These are phyloP conservation scores for Mycena floridula DNA, from an alignment of 768 basidiomycete species.

Conservation along the genomic window DNA sequence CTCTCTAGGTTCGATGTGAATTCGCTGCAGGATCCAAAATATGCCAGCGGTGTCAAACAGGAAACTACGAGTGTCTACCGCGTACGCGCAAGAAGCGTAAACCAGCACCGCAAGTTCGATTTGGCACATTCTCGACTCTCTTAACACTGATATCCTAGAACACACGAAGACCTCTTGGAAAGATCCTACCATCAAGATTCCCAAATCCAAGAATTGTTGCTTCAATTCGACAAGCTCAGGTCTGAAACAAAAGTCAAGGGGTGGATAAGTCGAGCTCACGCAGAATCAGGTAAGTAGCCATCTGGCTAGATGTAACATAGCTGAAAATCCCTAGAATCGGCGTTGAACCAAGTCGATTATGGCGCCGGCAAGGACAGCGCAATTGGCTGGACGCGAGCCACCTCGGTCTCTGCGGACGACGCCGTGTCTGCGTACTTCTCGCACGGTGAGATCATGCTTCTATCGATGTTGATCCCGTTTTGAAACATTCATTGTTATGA, in stretches of 20 bases:
- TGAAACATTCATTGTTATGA: neutral
- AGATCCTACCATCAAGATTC: slow-evolving; percentile 38
- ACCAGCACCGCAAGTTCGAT: slow-evolving; percentile 41
- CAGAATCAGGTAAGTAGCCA: no score
- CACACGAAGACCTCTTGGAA: slow-evolving; percentile 48
- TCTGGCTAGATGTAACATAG: no score
- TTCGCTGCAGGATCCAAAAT: slow-evolving; percentile 35
- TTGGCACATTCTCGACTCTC: neutral
- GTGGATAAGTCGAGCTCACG: slow-evolving; percentile 30
- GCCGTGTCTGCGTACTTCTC: slow-evolving; percentile 29
- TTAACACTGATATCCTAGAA: slow-evolving; percentile 24
- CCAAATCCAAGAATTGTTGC: slow-evolving; percentile 38
- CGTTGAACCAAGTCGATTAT: no score
- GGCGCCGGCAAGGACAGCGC: no score
- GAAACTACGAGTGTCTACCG: slow-evolving; percentile 38
- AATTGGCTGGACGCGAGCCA: no score
- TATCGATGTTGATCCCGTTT: neutral
- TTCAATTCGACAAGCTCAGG: slow-evolving; percentile 35
- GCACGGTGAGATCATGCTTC: slow-evolving; percentile 18
- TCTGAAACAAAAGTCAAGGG: slow-evolving; percentile 33
- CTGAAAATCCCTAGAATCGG: no score
- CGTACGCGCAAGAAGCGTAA: slow-evolving; percentile 52
- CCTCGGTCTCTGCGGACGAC: no score
- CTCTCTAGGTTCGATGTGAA: slow-evolving; percentile 44
- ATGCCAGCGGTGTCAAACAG: slow-evolving; percentile 44